Base-by-base conservation (phyloP, 768 basidiomycete species). In the Agaricus sinodeliciosus region DNA sequence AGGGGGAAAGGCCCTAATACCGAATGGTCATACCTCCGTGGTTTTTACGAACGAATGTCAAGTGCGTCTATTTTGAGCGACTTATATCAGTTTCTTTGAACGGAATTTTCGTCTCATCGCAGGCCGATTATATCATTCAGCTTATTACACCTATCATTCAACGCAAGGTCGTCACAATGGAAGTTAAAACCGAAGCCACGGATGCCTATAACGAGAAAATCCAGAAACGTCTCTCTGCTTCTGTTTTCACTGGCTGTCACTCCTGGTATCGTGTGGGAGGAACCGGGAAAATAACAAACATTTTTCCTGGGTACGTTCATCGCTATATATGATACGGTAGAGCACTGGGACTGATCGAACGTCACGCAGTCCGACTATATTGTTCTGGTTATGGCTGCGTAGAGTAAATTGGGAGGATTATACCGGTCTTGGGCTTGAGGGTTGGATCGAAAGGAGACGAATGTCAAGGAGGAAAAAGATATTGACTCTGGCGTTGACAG, bases 31-130 rank as follows among this genome's bases (percentile, higher is more conserved):
- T 57, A 72, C 69, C 4, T 76, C 75, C 9, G 67, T 74, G n/a
- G 57, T 76, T 12, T 74, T 70, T 57, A 66, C 65, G 22, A 67
- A 71, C 27, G 77, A 78, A 57, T 57, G 65, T n/a, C 75, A 77
- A 65, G 75, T 72, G 13, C 13, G 58, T 37, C 4, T 13, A 35
- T 18, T 15, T 22, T 15, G 44, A 25, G 9, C 28, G 28, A 47
- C 43, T 4, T 44, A 31, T 11, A 8, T 19, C 3, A 25, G 12
- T n/a, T n/a, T n/a, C 31, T 42, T 25, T 47, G 15, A 19, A 12
- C 42, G 34, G 8, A 45, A 28, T 43, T 31, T 36, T 4, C 4
- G n/a, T 51, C 3, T 46, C 77, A 7, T 31, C 31, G 6, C 11
- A 77, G 63, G 74, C 27, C 58, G 41, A 69, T n/a, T 76, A 80